These are phyloP conservation scores for Rhodotorula sphaerocarpa DNA, from an alignment of 768 basidiomycete species.

Conservation along the genomic window DNA sequence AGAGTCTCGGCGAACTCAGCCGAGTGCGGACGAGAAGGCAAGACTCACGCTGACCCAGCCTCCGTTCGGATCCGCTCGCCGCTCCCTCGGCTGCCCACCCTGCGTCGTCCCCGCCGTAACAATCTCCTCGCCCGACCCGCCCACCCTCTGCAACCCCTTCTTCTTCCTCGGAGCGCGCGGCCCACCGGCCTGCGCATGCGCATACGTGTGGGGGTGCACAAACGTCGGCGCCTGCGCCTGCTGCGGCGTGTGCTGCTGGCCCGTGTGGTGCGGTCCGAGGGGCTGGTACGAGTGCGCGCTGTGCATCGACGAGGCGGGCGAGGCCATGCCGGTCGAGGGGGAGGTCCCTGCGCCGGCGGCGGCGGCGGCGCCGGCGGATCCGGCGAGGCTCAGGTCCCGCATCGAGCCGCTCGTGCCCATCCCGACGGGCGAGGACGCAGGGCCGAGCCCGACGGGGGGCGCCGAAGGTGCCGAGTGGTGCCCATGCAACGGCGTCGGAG, in stretches of 20 bases:
- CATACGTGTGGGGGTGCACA: no score
- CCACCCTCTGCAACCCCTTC: conserved; percentile 64
- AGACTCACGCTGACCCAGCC: conserved; percentile 48
- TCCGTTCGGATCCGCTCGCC: conserved; percentile 63
- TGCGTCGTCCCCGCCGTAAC: conserved; percentile 57
- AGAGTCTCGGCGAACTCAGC: background rate
- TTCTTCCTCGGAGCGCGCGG: background rate
- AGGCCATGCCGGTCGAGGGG: background rate
- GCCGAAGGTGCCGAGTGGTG: no score
- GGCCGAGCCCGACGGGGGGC: no score
- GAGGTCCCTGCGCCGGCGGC: background rate
- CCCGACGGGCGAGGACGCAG: no score
- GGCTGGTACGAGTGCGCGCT: no score
- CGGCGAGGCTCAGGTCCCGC: background rate
- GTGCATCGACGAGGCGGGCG: background rate
- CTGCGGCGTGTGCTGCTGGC: no score
- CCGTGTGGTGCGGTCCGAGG: conserved; percentile 6
- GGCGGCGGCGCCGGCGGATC: background rate
- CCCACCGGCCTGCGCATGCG: no score
- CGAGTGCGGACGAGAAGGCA: background rate
- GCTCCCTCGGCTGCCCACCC: conserved; percentile 51
- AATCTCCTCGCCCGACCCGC: conserved; percentile 61
- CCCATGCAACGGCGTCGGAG: no score
- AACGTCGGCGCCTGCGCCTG: background rate
- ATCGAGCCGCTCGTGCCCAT: background rate